Evolutionary conservation across 2,329 filamentous ascomycete species (phyloP).

Genomic region (Stenocarpella maydis): DNA sequence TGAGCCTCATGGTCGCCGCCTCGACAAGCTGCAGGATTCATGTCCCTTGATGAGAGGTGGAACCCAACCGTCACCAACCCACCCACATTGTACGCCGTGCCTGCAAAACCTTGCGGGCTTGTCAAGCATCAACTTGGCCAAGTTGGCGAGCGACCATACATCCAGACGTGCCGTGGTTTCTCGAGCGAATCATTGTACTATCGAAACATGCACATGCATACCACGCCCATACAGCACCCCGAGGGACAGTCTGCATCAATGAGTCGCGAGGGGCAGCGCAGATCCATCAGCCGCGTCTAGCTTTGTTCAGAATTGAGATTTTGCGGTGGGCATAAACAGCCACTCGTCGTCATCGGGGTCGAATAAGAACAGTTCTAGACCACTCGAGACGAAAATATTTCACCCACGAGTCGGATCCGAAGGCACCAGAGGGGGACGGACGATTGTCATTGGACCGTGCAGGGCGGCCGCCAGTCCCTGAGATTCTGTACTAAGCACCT

Average conservation of each 20-base stretch:
- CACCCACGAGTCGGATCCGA: conserved; percentile 7
- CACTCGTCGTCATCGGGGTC: not conserved
- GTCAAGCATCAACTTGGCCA: not conserved
- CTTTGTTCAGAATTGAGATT: not conserved
- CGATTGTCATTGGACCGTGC: not conserved
- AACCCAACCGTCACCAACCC: not conserved
- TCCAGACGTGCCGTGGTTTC: conserved; percentile 4
- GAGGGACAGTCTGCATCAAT: not conserved
- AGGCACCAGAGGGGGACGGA: not conserved
- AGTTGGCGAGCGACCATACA: not conserved
- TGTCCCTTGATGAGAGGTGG: not conserved
- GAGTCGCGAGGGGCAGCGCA: conserved; percentile 11
- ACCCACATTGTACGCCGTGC: not conserved
- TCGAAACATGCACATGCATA: not conserved
- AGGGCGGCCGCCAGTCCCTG: conserved; percentile 6
- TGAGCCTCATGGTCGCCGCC: not conserved
- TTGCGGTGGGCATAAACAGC: conserved; percentile 11
- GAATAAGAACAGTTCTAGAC: not conserved
- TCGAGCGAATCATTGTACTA: not conserved
- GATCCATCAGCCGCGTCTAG: not conserved
- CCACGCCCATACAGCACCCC: not conserved
- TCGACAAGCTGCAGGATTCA: not conserved
- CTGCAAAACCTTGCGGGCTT: not conserved
- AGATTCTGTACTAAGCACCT: not conserved
- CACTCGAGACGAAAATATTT: conserved; percentile 4